phyloP scores from a whole-genome alignment of 2,329 filamentous ascomycete species.

The Lomentospora prolificans region DNA sequence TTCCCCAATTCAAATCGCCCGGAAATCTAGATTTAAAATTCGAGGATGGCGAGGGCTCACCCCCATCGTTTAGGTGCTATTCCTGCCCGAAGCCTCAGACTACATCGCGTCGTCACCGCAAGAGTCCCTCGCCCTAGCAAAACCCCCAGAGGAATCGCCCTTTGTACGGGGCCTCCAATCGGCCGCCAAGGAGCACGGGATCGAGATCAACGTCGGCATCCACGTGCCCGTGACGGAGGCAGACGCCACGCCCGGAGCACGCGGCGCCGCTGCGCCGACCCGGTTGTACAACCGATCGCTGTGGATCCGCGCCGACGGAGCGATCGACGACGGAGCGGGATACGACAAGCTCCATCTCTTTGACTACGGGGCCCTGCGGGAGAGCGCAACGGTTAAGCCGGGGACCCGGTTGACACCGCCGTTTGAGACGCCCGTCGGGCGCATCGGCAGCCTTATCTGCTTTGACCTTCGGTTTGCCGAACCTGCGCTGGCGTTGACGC shows the following conservation, averaged over 20 bases:
- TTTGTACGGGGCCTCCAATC: slow-evolving; percentile 70
- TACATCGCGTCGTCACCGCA: slow-evolving; percentile 66
- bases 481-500: slow-evolving; percentile 55
- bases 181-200: slow-evolving; percentile 50
- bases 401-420: slow-evolving; percentile 56
- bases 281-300: slow-evolving; percentile 33
- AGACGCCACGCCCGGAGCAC: slow-evolving; percentile 16
- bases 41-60: too few species aligned
- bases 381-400: slow-evolving; percentile 54
- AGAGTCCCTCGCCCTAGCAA: slow-evolving; percentile 62
- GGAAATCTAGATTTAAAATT: too few species aligned
- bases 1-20: too few species aligned
- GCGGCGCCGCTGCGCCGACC: slow-evolving; percentile 19
- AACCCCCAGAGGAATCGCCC: slow-evolving; percentile 51
- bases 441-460: slow-evolving; percentile 73
- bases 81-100: slow-evolving; percentile 86
- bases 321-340: slow-evolving; percentile 5
- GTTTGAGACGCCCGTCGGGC: slow-evolving; percentile 64
- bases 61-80: slow-evolving; percentile 56
- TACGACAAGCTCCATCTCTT: slow-evolving; percentile 94
- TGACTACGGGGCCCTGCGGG: slow-evolving; percentile 48
- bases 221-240: slow-evolving; percentile 56
- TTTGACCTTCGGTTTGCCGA: slow-evolving; percentile 80
- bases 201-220: slow-evolving; percentile 79
- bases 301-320: slow-evolving; percentile 29